phyloP scores from a whole-genome alignment of 768 basidiomycete genomes.

The Rhizopogon salebrosus region DNA sequence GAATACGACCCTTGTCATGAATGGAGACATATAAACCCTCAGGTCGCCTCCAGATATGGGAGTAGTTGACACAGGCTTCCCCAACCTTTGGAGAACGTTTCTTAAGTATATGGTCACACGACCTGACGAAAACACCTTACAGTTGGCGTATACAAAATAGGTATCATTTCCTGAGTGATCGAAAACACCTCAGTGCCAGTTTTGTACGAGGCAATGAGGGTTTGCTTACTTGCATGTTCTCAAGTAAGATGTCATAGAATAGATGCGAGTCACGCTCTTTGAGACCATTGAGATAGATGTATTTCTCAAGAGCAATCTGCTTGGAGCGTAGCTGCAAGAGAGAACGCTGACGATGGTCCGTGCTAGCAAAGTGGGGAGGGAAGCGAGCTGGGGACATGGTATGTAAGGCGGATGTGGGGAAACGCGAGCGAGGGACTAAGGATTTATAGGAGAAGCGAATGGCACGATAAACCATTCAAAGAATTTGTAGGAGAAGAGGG shows the following conservation, averaged over 20 bases:
- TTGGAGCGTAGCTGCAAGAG: slow-evolving; percentile 57
- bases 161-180: slow-evolving; percentile 44
- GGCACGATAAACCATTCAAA: slow-evolving; percentile 1
- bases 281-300: slow-evolving; percentile 64
- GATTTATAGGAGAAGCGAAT: slow-evolving; percentile 8
- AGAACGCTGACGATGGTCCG: slow-evolving; percentile 52
- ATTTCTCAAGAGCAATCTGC: slow-evolving; percentile 53
- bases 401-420: slow-evolving; percentile 11
- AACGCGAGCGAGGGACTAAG: slow-evolving; percentile 6
- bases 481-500: background rate
- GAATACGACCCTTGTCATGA: slow-evolving; percentile 60
- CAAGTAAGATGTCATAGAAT: slow-evolving; percentile 60
- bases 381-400: slow-evolving; percentile 27
- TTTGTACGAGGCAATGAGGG: background rate
- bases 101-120: slow-evolving; percentile 7
- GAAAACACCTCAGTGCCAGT: slow-evolving; percentile 3
- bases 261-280: slow-evolving; percentile 57
- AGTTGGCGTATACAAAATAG: slow-evolving; percentile 74
- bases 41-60: slow-evolving; percentile 61
- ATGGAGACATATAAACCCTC: slow-evolving; percentile 61
- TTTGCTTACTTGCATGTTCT: slow-evolving; percentile 49
- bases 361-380: slow-evolving; percentile 45
- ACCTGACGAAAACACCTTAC: slow-evolving; percentile 28
- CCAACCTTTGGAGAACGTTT: slow-evolving; percentile 41
- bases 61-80: slow-evolving; percentile 68